Evolutionary conservation across 1,284 basidiomycete species (phyloP), one percentile per base, ranked within the genome.

Genomic region (Leccinum subrobustum): DNA sequence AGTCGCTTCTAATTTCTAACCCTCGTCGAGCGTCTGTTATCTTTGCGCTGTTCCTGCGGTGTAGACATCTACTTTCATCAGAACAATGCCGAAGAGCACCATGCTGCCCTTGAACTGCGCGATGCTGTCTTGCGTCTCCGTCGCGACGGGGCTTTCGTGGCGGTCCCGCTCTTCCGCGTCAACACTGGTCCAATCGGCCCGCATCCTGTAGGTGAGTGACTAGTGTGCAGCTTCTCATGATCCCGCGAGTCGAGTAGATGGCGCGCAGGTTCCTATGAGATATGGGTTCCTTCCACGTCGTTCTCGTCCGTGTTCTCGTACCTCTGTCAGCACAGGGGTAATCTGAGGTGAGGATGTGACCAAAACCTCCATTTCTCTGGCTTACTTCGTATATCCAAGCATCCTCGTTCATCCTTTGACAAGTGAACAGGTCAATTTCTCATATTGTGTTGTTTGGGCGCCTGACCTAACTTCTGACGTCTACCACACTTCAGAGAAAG

Each of bases 21-120:
- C 11, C 42, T 29, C 42, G 20, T 29, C 42, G 20, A 39, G 60
- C 39, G 9, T 51, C 23, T 52, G 23, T 42, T 9, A 4, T n/a
- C 50, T 3, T 52, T 29, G 23, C 2, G 5, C 33, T 33, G n/a
- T 44, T 44, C 42, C 42, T 47, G 20, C 16, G 29, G 12, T 27
- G 3, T 63, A 89, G 88, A 91, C 68, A 91, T 91, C 37, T 91
- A 91, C 73, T 91, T 91, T 71, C 83, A 85, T 64, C 88, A 90
- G 73, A 77, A 80, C 31, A 90, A 89, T 67, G 75, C 79, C 0
- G 78, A 78, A 9, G 83, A 89, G 63, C 84, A 86, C 57, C 79
- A 83, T 50, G 85, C 83, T 23, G 89, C 89, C 0, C 78, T 90
- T 2, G 80, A 84, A 50, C 77, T 91, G 35, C 80, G 88, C 0